phyloP scores from a whole-genome alignment of 1,139 yeast species.

The Hemisphaericaspora lyxosophila region DNA sequence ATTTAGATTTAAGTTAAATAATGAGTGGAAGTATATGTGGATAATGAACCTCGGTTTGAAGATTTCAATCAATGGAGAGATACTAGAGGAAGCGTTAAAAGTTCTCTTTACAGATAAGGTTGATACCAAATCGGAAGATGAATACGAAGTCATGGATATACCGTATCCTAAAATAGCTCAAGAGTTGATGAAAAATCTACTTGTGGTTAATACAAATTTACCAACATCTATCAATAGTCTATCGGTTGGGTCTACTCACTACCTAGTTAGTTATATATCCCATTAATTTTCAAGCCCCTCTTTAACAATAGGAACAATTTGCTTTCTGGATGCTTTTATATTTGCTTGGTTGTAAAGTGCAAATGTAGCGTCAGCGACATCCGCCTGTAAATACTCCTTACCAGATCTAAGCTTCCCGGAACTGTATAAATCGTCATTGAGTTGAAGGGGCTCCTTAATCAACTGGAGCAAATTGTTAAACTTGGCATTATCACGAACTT shows the following conservation, averaged over 20 bases:
- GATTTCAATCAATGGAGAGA: slow-evolving; percentile 20
- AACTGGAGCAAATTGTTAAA: slow-evolving; percentile 27
- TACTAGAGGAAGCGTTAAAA: slow-evolving; percentile 36
- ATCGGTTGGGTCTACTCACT: slow-evolving; percentile 11
- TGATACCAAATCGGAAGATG: slow-evolving; percentile 21
- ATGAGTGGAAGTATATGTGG: slow-evolving; percentile 66
- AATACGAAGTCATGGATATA: slow-evolving; percentile 35
- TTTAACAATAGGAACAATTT: slow-evolving; percentile 70
- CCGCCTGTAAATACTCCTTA: slow-evolving; percentile 12
- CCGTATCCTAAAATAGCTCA: slow-evolving; percentile 24
- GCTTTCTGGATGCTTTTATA: slow-evolving; percentile 71
- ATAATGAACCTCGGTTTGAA: slow-evolving; percentile 52
- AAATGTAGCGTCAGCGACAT: slow-evolving; percentile 17
- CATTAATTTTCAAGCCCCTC: slow-evolving; percentile 24
- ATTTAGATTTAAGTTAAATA: slow-evolving; percentile 58
- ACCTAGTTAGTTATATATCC: slow-evolving; percentile 12
- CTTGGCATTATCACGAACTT: slow-evolving; percentile 11
- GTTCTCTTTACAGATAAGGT: slow-evolving; percentile 27
- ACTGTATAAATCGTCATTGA: slow-evolving; percentile 23
- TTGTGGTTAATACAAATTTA: slow-evolving; percentile 19
- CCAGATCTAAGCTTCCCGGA: slow-evolving; percentile 14
- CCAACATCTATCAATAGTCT: slow-evolving; percentile 10
- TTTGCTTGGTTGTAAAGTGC: slow-evolving; percentile 53
- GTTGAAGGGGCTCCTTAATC: slow-evolving; percentile 30
- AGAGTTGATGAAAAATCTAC: slow-evolving; percentile 25